phyloP scores from a whole-genome alignment of 2,329 filamentous ascomycete species.

The Sordariomycetes sp. region DNA sequence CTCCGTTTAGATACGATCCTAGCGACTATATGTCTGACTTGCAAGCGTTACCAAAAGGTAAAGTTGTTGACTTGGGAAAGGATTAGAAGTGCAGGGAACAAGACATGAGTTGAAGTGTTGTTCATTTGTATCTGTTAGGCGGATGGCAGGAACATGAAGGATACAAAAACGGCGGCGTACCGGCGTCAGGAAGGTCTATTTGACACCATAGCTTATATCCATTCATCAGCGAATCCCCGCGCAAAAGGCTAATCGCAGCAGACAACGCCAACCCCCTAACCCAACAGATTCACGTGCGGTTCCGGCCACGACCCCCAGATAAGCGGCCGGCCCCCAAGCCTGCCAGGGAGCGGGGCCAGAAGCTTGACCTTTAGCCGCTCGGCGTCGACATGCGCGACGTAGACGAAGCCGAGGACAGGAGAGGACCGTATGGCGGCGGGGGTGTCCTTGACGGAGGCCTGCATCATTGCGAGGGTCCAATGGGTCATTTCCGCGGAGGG shows the following conservation, averaged over 20 bases:
- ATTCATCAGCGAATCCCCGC: background rate
- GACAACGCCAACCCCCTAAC: constrained; percentile 17
- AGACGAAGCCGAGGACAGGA: constrained; percentile 83
- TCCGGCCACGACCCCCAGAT: constrained; percentile 83
- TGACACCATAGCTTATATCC: background rate
- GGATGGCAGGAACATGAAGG: too few relatives aligned
- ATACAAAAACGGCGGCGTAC: too few relatives aligned
- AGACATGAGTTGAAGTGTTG: too few relatives aligned
- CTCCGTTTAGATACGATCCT: too few relatives aligned
- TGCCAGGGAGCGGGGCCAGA: constrained; percentile 70
- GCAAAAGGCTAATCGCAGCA: background rate
- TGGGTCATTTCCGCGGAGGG: constrained; percentile 61
- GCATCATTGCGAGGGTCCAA: constrained; percentile 73
- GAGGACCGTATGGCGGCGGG: constrained; percentile 65
- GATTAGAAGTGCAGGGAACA: too few relatives aligned
- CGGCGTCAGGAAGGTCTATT: background rate
- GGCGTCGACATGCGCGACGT: constrained; percentile 83
- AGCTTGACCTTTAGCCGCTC: constrained; percentile 69
- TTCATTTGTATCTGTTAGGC: too few relatives aligned
- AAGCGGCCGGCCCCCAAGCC: constrained; percentile 66
- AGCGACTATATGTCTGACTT: too few relatives aligned
- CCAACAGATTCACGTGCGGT: constrained; percentile 64
- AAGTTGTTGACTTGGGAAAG: too few relatives aligned
- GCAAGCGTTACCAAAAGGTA: too few relatives aligned
- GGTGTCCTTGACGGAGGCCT: constrained; percentile 55